A percentile compares a stretch with the other conserved stretches of the same genome.
These are phyloP conservation scores for Macrophomina phaseolina DNA, from an alignment of 2,329 filamentous ascomycete genomes.

Conservation along the genomic window DNA sequence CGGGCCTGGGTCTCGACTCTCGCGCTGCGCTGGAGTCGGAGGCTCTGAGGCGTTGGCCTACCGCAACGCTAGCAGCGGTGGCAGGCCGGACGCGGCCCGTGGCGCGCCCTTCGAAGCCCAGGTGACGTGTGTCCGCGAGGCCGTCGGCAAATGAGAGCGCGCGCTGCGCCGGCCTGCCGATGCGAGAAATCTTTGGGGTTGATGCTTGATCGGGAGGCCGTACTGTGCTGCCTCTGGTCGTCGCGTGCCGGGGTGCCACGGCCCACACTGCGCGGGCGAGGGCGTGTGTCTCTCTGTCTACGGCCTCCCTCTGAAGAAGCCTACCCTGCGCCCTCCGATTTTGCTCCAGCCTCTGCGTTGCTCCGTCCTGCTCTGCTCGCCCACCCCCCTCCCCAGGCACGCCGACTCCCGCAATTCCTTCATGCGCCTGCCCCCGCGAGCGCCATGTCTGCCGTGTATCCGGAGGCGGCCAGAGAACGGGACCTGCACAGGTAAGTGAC, in stretches of 20 bases:
- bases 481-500: slow-evolving; percentile 28
- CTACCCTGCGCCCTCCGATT: not conserved
- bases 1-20: not conserved
- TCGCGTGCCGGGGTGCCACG: slow-evolving; percentile 1
- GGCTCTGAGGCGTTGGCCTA: not conserved
- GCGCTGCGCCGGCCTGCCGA: not conserved
- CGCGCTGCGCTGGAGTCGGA: not conserved
- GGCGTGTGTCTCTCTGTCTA: not conserved
- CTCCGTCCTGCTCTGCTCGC: not conserved
- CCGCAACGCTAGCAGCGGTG: not conserved
- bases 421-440: not conserved
- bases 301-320: not conserved
- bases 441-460: slow-evolving; percentile 22
- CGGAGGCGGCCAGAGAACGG: slow-evolving; percentile 29
- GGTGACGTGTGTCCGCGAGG: not conserved
- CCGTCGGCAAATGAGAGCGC: not conserved
- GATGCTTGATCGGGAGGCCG: not conserved
- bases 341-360: not conserved
- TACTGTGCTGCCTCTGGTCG: not conserved
- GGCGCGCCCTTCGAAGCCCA: not conserved
- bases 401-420: not conserved
- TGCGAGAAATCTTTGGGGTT: slow-evolving; percentile 6
- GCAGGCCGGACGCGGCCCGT: not conserved
- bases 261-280: not conserved
- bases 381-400: not conserved